phyloP scores from a whole-genome alignment of 2,329 filamentous ascomycete genomes.

The Lasiodiplodia sp. region DNA sequence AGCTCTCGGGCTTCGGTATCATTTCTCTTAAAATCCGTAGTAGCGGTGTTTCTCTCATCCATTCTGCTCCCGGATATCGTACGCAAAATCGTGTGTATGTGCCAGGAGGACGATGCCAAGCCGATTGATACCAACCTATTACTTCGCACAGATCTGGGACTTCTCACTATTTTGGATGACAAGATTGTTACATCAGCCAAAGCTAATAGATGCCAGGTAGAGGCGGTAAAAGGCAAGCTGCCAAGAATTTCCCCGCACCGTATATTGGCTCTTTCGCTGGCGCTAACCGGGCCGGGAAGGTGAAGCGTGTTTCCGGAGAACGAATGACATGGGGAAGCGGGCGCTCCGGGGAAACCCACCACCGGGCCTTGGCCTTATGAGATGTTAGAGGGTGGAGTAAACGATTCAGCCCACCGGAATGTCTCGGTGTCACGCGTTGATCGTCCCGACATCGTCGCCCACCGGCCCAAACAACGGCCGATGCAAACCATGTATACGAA shows the following conservation, averaged over 20 bases:
- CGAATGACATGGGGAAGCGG: not conserved
- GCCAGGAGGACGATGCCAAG: too few relatives aligned
- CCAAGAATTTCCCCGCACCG: not conserved
- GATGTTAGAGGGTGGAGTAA: not conserved
- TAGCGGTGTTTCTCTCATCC: too few relatives aligned
- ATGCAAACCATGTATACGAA: not conserved
- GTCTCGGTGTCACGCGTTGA: not conserved
- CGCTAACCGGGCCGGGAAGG: not conserved
- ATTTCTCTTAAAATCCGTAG: too few relatives aligned
- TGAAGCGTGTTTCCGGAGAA: not conserved
- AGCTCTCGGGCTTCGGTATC: too few relatives aligned
- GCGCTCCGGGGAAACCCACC: not conserved
- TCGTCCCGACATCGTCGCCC: not conserved
- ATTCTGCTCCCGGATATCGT: too few relatives aligned
- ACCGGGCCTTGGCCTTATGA: not conserved
- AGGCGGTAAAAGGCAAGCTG: not conserved
- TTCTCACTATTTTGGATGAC: too few relatives aligned
- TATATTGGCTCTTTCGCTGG: not conserved
- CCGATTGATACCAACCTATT: too few relatives aligned
- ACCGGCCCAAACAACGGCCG: not conserved
- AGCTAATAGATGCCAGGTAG: not conserved
- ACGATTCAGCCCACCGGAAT: not conserved
- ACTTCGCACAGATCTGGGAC: too few relatives aligned
- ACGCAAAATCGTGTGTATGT: too few relatives aligned
- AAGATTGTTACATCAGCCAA: too few relatives aligned